A percentile compares a stretch with the other conserved stretches of the same genome.
These are phyloP conservation scores for Botrytis fragariae DNA, from an alignment of 2,329 filamentous ascomycete genomes.

Conservation along the genomic window DNA sequence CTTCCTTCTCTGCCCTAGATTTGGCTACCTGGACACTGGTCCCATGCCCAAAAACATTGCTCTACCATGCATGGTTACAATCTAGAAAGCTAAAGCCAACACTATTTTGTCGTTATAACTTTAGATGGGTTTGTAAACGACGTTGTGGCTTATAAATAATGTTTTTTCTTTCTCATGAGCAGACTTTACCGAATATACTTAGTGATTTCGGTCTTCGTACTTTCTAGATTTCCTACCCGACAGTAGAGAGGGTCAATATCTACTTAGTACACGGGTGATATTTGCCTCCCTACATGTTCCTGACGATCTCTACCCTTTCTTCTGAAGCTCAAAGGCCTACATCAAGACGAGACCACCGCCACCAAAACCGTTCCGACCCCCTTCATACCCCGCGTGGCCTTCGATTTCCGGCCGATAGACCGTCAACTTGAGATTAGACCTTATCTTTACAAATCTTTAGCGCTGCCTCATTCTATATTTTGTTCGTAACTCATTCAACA, in stretches of 20 bases:
- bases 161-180: neutral
- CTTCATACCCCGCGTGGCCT: constrained; percentile 11
- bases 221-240: neutral
- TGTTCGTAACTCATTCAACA: neutral
- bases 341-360: constrained; percentile 13
- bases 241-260: constrained; percentile 1
- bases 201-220: neutral
- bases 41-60: neutral
- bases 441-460: neutral
- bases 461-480: neutral
- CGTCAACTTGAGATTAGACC: neutral
- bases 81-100: neutral
- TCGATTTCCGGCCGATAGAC: constrained; percentile 1
- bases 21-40: neutral
- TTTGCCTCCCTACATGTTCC: constrained; percentile 15
- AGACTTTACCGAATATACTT: constrained; percentile 1
- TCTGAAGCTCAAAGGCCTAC: constrained; percentile 1
- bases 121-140: neutral
- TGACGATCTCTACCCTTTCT: constrained; percentile 19
- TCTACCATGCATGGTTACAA: constrained; percentile 7
- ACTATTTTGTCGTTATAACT: neutral
- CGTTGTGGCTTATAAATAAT: constrained; percentile 9
- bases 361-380: neutral
- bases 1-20: constrained; percentile 7
- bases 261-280: neutral